Base-by-base conservation (phyloP, 768 basidiomycete species). In the Mycena maculata region DNA sequence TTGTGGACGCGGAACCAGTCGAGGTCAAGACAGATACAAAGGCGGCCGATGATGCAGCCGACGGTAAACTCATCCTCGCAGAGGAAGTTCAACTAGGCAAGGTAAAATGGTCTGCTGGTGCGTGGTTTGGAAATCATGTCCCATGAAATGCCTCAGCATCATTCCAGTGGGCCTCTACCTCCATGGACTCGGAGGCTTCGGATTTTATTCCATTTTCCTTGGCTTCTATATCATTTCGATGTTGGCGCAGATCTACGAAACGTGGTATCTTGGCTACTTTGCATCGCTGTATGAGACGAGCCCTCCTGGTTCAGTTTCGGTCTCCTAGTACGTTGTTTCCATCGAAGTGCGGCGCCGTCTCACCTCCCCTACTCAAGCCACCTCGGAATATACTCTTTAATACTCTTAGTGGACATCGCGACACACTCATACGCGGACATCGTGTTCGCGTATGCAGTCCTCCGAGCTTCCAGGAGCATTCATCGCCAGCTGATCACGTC, bases 81-180 rank as follows among this genome's bases (percentile, higher is more conserved):
- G 86, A 87, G 70, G 86, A 87, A 63, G 76, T 85, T 20, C 77
- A 76, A 0, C 76, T 78, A 33, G 86, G 86, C 0, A 81, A 78
- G 48, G 81, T 87, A 13, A 78, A 83, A 23, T 84, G 83, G 78
- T 70, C 61, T 36, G 69, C 69, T 13, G 60, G 67, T 63, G 33
- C 52, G 67, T 68, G 27, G 13, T 15, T 18, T 57, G 4, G 8
- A 16, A 38, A 2, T 50, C 20, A 39, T 44, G 11, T n/a, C 41
- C 12, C 16, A 30, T 16, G 18, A 20, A 42, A 13, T 9, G 7
- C 8, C 31, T 38, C 52, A 53, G 25, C 52, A 13, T 13, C 33
- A 12, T 70, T 23, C 30, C 76, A 76, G 75, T 76, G 28, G 60
- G 60, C 27, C 67, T 76, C 13, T 77, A 74, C 50, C 50, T 76